Conservation (phyloP, 257 asterid genomes). For the Scutellaria minor region DNA sequence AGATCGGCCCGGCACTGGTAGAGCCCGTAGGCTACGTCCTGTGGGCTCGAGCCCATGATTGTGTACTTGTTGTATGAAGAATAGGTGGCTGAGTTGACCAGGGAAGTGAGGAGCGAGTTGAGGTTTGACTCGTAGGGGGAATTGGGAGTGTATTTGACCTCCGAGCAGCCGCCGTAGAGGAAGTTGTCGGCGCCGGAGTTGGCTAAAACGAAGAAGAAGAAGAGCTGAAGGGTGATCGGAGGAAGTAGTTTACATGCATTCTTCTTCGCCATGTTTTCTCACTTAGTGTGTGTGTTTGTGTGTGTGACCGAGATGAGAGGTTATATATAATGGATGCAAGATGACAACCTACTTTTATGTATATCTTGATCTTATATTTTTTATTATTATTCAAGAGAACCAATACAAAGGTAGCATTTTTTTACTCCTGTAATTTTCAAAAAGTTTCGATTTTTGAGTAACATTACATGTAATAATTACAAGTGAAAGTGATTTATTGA, state of each 20-base stretch:
- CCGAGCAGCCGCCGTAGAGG: conserved; percentile 82
- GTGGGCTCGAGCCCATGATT: conserved; percentile 64
- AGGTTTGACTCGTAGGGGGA: conserved; percentile 79
- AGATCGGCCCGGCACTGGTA: conserved; percentile 93
- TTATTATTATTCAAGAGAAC: too few relatives aligned
- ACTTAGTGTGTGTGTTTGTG: neutral
- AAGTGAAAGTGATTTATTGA: too few relatives aligned
- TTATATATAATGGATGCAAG: too few relatives aligned
- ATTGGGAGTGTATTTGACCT: conserved; percentile 55
- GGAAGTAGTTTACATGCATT: conserved; percentile 17
- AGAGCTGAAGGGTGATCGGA: conserved; percentile 11
- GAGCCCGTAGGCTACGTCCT: conserved; percentile 66
- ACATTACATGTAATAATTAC: too few relatives aligned
- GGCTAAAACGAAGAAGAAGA: conserved; percentile 39
- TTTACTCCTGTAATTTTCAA: too few relatives aligned
- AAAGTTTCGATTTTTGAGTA: too few relatives aligned
- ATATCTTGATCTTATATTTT: too few relatives aligned
- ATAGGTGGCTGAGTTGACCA: conserved; percentile 90
- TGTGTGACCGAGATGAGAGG: neutral
- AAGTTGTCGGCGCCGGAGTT: conserved; percentile 47
- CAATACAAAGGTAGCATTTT: too few relatives aligned
- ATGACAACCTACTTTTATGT: too few relatives aligned
- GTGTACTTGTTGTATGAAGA: conserved; percentile 86
- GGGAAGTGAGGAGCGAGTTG: conserved; percentile 77
- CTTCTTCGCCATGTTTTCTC: conserved; percentile 32